Percentiles rank a stretch among this genome's conserved stretches.
Conservation (phyloP, 202 grass and related monocot species). For the Schoenoplectus tabernaemontani region DNA sequence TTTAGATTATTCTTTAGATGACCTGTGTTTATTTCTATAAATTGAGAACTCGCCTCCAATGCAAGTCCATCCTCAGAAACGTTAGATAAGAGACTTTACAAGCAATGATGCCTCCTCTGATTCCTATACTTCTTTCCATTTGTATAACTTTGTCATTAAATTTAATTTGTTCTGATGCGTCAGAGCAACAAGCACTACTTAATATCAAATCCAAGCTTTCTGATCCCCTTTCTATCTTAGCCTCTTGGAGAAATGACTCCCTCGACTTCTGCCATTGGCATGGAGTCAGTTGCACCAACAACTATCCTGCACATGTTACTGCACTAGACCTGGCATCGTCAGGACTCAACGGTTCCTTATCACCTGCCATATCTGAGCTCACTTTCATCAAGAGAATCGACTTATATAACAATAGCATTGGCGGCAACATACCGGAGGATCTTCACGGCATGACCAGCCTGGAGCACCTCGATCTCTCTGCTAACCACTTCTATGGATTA, state of each 20-base stretch:
- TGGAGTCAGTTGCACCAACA: background rate
- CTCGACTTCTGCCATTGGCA: background rate
- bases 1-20: no score
- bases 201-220: background rate
- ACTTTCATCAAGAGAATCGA: background rate
- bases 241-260: background rate
- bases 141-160: background rate
- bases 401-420: background rate
- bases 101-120: background rate
- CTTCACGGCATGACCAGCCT: background rate
- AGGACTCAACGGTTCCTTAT: background rate
- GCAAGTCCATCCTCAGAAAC: background rate
- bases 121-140: background rate
- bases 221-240: background rate
- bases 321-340: background rate
- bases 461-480: conserved; percentile 23
- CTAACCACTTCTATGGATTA: conserved; percentile 12
- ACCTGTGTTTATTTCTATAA: background rate
- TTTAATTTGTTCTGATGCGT: background rate
- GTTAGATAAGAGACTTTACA: background rate
- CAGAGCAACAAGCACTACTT: background rate
- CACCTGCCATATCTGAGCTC: background rate
- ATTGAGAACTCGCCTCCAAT: background rate
- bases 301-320: background rate
- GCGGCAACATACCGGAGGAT: background rate